phyloP scores from a whole-genome alignment of 2,329 filamentous ascomycete genomes.

The Epichloe uncinata region DNA sequence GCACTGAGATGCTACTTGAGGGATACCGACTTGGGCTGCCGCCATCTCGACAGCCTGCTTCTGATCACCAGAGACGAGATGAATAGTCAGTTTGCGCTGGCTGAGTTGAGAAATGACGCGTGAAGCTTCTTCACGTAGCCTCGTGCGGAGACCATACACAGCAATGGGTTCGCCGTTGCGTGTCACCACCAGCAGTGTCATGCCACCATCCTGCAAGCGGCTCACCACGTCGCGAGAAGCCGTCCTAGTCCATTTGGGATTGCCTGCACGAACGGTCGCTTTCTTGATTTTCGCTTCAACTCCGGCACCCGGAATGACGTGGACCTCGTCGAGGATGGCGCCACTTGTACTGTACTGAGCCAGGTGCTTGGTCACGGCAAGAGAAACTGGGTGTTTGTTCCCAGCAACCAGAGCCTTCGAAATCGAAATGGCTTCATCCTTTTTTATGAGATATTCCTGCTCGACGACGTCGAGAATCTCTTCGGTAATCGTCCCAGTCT shows the following conservation, averaged over 20 bases:
- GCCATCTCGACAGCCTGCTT: constrained; percentile 31
- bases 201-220: constrained; percentile 9
- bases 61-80: constrained; percentile 46
- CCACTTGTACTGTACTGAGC: constrained; percentile 6
- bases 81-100: constrained; percentile 32
- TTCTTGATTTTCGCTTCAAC: constrained; percentile 23
- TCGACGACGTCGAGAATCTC: constrained; percentile 23
- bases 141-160: constrained; percentile 34
- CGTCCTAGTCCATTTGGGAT: constrained; percentile 28
- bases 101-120: constrained; percentile 31
- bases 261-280: constrained; percentile 27
- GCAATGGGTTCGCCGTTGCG: constrained; percentile 20
- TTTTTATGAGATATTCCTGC: constrained; percentile 11
- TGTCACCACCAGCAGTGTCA: constrained; percentile 17
- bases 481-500: constrained; percentile 48
- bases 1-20: constrained; percentile 30
- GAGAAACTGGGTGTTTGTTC: constrained; percentile 37
- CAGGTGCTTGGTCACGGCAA: constrained; percentile 30
- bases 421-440: constrained; percentile 13
- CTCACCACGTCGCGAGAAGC: constrained; percentile 10
- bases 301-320: constrained; percentile 25
- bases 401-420: constrained; percentile 20
- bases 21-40: constrained; percentile 28
- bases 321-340: constrained; percentile 14
- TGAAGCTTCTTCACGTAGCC: constrained; percentile 24